phyloP scores from a whole-genome alignment of 805 yeast genomes.

The Yarrowia sp. region DNA sequence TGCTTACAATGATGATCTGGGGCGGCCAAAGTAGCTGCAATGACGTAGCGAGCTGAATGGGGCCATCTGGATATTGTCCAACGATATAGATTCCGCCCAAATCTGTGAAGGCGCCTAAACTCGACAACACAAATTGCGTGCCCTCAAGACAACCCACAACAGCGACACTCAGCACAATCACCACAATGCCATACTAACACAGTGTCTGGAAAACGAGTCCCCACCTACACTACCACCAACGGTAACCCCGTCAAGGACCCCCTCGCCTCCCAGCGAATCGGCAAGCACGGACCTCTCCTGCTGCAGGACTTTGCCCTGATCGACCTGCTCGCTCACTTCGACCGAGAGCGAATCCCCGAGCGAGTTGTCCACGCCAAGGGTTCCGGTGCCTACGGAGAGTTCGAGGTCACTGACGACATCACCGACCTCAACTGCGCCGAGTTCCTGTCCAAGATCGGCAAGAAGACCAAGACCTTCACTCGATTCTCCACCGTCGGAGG shows the following conservation, averaged over 20 bases:
- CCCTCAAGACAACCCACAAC: too few relatives aligned
- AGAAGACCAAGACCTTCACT: constrained; percentile 62
- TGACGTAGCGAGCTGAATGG: not conserved
- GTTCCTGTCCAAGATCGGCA: constrained; percentile 71
- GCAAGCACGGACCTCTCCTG: constrained; percentile 55
- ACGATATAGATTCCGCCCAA: not conserved
- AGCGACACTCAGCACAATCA: too few relatives aligned
- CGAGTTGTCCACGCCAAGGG: constrained; percentile 69
- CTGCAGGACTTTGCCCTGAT: constrained; percentile 57
- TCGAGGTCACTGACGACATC: constrained; percentile 57
- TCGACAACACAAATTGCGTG: too few relatives aligned
- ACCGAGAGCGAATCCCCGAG: constrained; percentile 63
- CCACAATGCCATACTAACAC: not conserved
- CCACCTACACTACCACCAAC: constrained; percentile 47
- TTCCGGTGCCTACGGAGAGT: constrained; percentile 58
- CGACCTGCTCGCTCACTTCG: constrained; percentile 57
- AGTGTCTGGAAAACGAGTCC: constrained; percentile 28
- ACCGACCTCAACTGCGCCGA: constrained; percentile 46
- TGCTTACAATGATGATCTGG: not conserved
- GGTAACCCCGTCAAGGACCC: constrained; percentile 59
- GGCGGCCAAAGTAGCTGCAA: not conserved
- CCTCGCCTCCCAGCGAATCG: constrained; percentile 51
- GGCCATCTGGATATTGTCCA: not conserved
- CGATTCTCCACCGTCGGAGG: constrained; percentile 70
- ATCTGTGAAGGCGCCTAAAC: not conserved